Base-by-base conservation (phyloP, 2,329 filamentous ascomycete species). In the Juglanconis oblonga region DNA sequence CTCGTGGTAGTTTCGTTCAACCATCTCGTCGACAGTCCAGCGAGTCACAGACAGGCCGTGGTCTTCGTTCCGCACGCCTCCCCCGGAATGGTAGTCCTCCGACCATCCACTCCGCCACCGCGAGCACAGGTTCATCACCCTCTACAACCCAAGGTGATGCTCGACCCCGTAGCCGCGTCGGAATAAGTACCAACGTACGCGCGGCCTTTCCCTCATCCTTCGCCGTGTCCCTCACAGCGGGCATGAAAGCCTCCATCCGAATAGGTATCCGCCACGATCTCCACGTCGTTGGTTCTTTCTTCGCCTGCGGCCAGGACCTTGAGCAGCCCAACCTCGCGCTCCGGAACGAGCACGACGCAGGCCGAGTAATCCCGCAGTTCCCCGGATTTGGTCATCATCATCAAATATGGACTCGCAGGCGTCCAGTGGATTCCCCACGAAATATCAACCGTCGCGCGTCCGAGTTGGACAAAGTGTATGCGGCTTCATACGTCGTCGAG, bases 401-500 rank as follows among this genome's bases (percentile, higher is more conserved):
- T 55, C 3, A 59, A 35, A 4, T 35, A 29, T 6, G 51, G 57
- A 11, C 40, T 52, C 3, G 45, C 52, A 2, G 54, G 55, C 9
- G 60, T 52, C 35, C 57, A 51, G 32, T 59, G 52, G 11, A 56
- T 47, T 33, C 58, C 58, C 78, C 78, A 81, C 1, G 79, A 79
- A 33, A 73, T 72, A 6, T 77, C 75, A 1, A 79, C 69, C 1
- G 72, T 71, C 10, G 74, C 71, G 44, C 64, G 36, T 76, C 74
- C 4, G 76, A 71, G 0, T 73, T 76, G 31, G 75, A 69, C 3
- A 71, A 65, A 0, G 2, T 24, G 24, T 24, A 24, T 66, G 64
- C 0, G 79, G 78, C 54, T 77, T 77, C 24, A 81, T 68, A 78
- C 78, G 80, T 38, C 76, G 70, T 70, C 17, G 72, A 74, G 9